Evolutionary conservation across 2,329 filamentous ascomycete genomes (phyloP), one percentile per base, ranked within the genome.

Genomic region (Penicillium sp.): DNA sequence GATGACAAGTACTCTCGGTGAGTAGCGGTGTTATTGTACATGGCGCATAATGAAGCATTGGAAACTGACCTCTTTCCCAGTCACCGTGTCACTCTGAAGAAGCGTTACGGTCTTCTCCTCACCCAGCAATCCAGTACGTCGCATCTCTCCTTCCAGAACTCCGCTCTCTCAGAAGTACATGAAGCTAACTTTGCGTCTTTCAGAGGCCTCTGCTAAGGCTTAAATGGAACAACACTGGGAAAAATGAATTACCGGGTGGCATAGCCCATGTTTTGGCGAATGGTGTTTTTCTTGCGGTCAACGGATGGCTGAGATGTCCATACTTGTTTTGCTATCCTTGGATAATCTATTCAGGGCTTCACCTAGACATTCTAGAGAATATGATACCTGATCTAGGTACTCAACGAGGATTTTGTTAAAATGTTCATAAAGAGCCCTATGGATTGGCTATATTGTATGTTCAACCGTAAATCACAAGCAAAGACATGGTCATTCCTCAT

Each of bases 1-100:
- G 94, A 99, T 78, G 94, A 99, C 82, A 96, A 97, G 82, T 97
- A 95, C 84, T 96, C 91, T 70, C 81, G 84, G 82, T 85, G 72
- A 49, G 76, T 63, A 49, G 18, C 40, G 2, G 15, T 27, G 3
- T 23, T 15, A 15, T 13, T 18, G 1, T 16, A 1, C 32, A 1
- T 16, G 8, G 3, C 3, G 21, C 18, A 27, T n/a, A 27, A 31
- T 16, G 12, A 38, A 37, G 16, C 10, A 46, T 45, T 12, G n/a
- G 12, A 47, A 16, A 41, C 52, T 58, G 46, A 59, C 41, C 21
- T 40, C 15, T 46, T 45, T 15, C 38, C 8, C 38, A 89, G 91
- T 72, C 93, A 97, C 79, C 86, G 94, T 66, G 91, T 97, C 47
- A 95, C 91, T 21, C 82, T 97, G 69, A 96, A 97, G 87, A 91